Evolutionary conservation across 805 yeast species (phyloP), one percentile per base, ranked within the genome.

Genomic region (Barnettozyma populi): DNA sequence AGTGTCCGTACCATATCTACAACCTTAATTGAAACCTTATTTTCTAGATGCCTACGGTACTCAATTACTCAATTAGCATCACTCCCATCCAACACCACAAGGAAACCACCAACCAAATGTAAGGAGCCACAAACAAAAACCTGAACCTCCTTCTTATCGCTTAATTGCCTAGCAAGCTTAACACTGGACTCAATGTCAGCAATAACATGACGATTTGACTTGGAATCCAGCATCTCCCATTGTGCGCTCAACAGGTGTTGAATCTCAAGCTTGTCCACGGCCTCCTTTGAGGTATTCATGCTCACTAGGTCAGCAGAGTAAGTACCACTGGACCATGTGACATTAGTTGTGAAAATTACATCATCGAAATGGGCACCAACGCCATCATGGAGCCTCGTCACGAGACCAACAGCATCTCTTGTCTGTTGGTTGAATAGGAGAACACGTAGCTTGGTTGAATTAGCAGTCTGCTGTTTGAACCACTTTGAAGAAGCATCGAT

Each of bases 51-150:
- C 13, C 32, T 3, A 29, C 4, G 16, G 13, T 13, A n/a, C n/a
- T 7, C 8, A 11, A 4, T 4, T n/a, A n/a, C 18, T 19, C 21
- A 46, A 18, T 27, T 41, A 2, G 49, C 23, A 23, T 46, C 47
- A 36, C 49, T 47, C 4, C 56, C 60, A 27, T 92, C 97, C 38
- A 89, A 68, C 6, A 90, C 97, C 3, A 89, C 90, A 35, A 94
- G 67, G 48, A 94, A 77, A 0, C 98, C 99, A 16, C 99, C 99
- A 10, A 94, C 96, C 48, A 95, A 71, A 63, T 92, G 97, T 54
- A 94, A 71, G 5, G 97, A 90, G 1, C 99, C 99, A 50, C 95
- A 86, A 0, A 90, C 97, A 68, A 90, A 85, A 2, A 89, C 95
- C 53, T 89, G 90, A 20, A 80, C 66, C 7, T 62, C 64, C 6